Percentiles rank a stretch among this genome's conserved stretches.
These are phyloP conservation scores for Apophysomyces variabilis DNA, from an alignment of 371 early-diverging fungal species.

Conservation along the genomic window DNA sequence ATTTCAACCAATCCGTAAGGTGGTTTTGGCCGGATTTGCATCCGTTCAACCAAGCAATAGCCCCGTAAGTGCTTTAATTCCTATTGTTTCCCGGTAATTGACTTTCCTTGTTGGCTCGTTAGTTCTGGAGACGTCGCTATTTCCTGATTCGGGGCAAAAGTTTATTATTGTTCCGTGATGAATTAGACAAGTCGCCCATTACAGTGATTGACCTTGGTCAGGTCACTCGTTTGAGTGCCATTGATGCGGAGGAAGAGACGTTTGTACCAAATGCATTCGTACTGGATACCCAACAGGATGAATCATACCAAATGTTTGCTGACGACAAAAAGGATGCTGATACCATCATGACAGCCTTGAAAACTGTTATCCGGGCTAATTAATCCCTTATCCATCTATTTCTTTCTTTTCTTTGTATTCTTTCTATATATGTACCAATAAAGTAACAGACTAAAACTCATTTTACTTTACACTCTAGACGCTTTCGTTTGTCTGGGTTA, in stretches of 20 bases:
- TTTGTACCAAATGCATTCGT: slow-evolving; percentile 49
- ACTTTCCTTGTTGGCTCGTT: not conserved
- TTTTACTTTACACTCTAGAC: too few species aligned
- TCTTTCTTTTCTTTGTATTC: slow-evolving; percentile 10
- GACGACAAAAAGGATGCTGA: slow-evolving; percentile 40
- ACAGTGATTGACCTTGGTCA: slow-evolving; percentile 45
- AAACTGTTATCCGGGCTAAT: slow-evolving; percentile 31
- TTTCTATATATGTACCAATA: not conserved
- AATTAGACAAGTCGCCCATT: slow-evolving; percentile 45
- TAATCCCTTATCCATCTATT: slow-evolving; percentile 8
- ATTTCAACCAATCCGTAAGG: slow-evolving; percentile 3
- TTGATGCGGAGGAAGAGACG: slow-evolving; percentile 44
- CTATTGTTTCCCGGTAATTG: slow-evolving; percentile 16
- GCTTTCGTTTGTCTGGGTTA: too few species aligned
- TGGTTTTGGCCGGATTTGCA: slow-evolving; percentile 31
- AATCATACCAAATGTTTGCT: slow-evolving; percentile 43
- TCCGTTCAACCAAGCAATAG: slow-evolving; percentile 34
- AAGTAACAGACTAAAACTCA: too few species aligned
- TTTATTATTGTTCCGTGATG: slow-evolving; percentile 27
- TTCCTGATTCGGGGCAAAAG: slow-evolving; percentile 29
- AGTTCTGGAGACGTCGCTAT: slow-evolving; percentile 29
- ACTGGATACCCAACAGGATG: slow-evolving; percentile 33
- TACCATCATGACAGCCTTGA: slow-evolving; percentile 43
- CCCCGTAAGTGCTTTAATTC: slow-evolving; percentile 23
- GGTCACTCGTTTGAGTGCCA: slow-evolving; percentile 33